Evolutionary conservation across 345 rosid genomes (phyloP).

Genomic region (Durio zibethinus): DNA sequence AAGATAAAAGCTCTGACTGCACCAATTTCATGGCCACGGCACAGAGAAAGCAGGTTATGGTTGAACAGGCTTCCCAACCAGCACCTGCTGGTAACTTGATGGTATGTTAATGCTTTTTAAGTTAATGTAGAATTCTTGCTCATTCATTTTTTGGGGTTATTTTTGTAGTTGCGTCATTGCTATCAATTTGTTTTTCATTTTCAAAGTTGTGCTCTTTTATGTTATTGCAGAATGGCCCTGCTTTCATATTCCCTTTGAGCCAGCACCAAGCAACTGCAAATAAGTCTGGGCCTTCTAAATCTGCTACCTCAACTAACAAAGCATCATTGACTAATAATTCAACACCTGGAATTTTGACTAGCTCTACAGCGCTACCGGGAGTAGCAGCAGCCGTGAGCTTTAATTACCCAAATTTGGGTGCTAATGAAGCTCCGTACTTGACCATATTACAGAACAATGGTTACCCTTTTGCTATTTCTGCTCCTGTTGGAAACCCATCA

Average conservation of each 20-base stretch:
- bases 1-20: constrained; percentile 37
- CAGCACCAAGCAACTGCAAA: constrained; percentile 34
- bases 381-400: constrained; percentile 35
- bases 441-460: constrained; percentile 47
- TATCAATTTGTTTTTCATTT: neutral
- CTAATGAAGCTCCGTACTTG: constrained; percentile 42
- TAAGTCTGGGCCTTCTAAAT: constrained; percentile 31
- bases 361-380: constrained; percentile 24
- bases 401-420: constrained; percentile 40
- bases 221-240: constrained; percentile 41
- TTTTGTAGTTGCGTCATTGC: neutral
- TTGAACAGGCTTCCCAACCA: constrained; percentile 34
- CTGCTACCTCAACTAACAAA: constrained; percentile 28
- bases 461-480: constrained; percentile 35
- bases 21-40: constrained; percentile 16
- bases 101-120: constrained; percentile 35
- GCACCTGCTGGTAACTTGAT: constrained; percentile 30
- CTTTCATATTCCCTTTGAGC: constrained; percentile 43
- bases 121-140: neutral
- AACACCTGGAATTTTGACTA: constrained; percentile 16
- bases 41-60: constrained; percentile 31
- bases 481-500: constrained; percentile 33
- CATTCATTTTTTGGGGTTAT: too few relatives aligned
- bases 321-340: constrained; percentile 27
- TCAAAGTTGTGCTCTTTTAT: neutral